phyloP scores from a whole-genome alignment of 108 stramenopile genomes.

The Fistulifera solaris region DNA sequence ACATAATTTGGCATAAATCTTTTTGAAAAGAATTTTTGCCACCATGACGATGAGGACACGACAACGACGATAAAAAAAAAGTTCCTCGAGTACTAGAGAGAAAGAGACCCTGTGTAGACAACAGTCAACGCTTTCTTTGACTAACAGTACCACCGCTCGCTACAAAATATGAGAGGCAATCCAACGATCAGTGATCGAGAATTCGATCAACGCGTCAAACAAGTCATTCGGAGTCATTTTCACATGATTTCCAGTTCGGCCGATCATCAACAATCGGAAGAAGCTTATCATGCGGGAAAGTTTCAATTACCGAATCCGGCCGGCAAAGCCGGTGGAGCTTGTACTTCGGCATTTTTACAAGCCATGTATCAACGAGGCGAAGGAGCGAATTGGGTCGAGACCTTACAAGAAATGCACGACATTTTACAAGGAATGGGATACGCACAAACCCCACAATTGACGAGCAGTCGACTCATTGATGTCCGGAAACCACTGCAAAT shows the following conservation, averaged over 20 bases:
- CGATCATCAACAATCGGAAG: conserved; percentile 14
- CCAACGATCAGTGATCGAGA: too few species aligned
- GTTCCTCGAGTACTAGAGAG: too few species aligned
- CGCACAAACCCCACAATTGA: conserved; percentile 64
- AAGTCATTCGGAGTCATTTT: conserved; percentile 29
- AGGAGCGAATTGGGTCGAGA: conserved; percentile 37
- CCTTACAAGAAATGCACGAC: conserved; percentile 35
- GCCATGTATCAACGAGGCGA: conserved; percentile 42
- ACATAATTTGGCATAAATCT: too few species aligned
- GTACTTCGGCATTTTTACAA: conserved; percentile 82
- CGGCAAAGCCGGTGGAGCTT: conserved; percentile 76
- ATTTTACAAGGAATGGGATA: conserved; percentile 50
- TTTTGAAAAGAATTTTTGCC: too few species aligned
- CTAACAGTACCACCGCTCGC: too few species aligned
- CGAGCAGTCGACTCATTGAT: conserved; percentile 68
- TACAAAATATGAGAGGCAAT: too few species aligned
- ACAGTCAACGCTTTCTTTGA: too few species aligned
- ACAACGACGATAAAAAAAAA: too few species aligned
- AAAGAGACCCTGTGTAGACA: too few species aligned
- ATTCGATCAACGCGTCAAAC: conserved; percentile 4
- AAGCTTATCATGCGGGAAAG: conserved; percentile 18
- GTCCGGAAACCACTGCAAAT: conserved; percentile 37
- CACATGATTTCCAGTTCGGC: conserved; percentile 60
- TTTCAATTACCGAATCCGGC: conserved; percentile 76
- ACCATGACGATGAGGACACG: too few species aligned